Base-by-base conservation (phyloP, 192 early-diverging fungal genomes). In the Spizellomyces sp. region DNA sequence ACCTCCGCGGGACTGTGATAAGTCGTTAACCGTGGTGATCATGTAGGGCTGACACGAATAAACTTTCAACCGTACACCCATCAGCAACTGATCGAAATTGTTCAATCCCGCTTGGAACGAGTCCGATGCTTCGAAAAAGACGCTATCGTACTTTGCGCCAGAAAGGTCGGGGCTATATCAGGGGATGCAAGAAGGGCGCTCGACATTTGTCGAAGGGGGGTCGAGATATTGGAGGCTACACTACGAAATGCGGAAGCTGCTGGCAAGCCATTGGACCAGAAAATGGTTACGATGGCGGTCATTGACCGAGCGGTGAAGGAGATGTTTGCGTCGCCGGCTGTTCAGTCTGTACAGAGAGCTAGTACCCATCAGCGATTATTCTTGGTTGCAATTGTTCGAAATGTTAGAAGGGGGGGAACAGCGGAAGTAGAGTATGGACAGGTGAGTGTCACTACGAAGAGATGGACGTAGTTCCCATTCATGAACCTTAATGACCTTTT, bases 121-220 rank as follows among this genome's bases (percentile, higher is more conserved):
- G 4, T 92, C 87, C 17, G 77, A 77, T 48, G 86, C 84, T 17
- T 95, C 93, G 72, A 88, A 54, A 76, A 84, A 19, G 93, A 96
- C 70, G 96, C 98, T 0, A 83, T 98, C 19, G 93, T 95, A 76
- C 90, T 96, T 78, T 94, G 92, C n/a, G 92, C 96, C 6, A 85
- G 96, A 54, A 98, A 98, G 80, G 94, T 99, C 5, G 92, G 94
- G 36, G 90, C 95, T 1, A 93, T 99, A n/a, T 90, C 89, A 59
- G 96, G 96, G 5, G 98, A 99, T 79, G 98, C 98, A 19, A 84
- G 98, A 43, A 82, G 96, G 14, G 95, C 94, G 4, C 82, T 99
- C 46, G 96, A 98, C 76, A 95, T 99, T 50, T 98, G 95, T 79
- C 83, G 91, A 22, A 70, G 77, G 6, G 77, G 58, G 9, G 63